Evolutionary conservation across 129 eudicot genomes (phyloP).

Genomic region (Arctium minus): DNA sequence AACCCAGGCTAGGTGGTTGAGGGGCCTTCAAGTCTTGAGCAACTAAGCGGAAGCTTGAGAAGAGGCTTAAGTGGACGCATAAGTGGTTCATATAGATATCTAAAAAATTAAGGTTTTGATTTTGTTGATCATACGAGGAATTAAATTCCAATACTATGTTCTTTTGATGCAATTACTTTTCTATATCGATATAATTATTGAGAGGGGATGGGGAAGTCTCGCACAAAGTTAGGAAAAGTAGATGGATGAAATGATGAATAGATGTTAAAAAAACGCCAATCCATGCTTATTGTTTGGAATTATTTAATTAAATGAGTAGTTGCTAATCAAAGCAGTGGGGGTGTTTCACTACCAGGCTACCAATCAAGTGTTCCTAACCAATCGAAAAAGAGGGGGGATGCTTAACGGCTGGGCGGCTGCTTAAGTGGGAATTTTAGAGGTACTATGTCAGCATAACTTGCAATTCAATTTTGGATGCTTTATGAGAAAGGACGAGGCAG

Average conservation of each 20-base stretch:
- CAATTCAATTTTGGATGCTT: neutral
- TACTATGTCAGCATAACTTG: neutral
- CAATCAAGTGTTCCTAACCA: neutral
- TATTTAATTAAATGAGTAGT: neutral
- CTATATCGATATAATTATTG: neutral
- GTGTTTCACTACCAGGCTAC: neutral
- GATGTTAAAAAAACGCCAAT: neutral
- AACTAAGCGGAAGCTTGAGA: neutral
- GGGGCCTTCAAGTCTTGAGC: neutral
- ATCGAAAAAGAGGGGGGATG: neutral
- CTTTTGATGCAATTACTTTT: neutral
- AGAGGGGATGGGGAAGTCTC: neutral
- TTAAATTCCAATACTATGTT: neutral
- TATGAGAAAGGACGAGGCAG: neutral
- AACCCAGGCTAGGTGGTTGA: neutral
- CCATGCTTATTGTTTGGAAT: neutral
- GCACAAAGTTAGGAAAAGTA: neutral
- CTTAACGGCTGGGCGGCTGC: neutral
- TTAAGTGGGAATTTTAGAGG: neutral
- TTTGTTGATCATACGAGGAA: neutral
- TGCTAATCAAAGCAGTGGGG: neutral
- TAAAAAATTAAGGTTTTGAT: neutral
- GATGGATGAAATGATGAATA: neutral
- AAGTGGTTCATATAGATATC: neutral
- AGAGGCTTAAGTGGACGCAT: neutral